Evolutionary conservation across 345 rosid species (phyloP), one percentile per base, ranked within the genome.

Genomic region (Rhizophora mangle): DNA sequence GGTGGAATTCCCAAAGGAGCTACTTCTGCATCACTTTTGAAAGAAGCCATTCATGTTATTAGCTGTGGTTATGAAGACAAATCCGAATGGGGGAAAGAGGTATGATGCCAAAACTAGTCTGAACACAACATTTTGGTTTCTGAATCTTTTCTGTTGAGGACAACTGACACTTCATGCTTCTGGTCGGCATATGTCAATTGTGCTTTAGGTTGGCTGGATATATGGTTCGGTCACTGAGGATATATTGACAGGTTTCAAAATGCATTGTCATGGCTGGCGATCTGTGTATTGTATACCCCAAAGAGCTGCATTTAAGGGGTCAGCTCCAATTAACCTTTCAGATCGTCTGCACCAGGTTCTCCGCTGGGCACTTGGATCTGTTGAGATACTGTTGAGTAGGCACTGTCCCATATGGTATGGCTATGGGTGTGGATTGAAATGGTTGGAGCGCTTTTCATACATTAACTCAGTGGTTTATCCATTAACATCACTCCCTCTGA

Each of bases 161-260:
- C 8, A 39, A 49, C 53, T 63, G 58, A 65, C 47, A 59, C 26
- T 63, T 39, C 54, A 63, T 36, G 26, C 24, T 58, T 56, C 30
- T 19, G 37, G 53, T 61, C 24, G 31, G 16, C 31, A 54, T 37
- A 46, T 60, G 6, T 20, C 31, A 4, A 5, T 37, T 22, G 15
- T 56, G 55, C 16, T 56, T 52, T 68, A 88, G 88, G 85, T 88
- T 68, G 93, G 93, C 53, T 86, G 93, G 93, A 88, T 88, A 51
- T 85, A 88, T 65, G 93, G 93, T n/a, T 87, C 92, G 8, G 90
- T 88, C n/a, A 86, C 93, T 0, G 93, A 86, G 71, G 91, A 88
- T 74, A 86, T 88, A 46, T 68, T 88, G 67, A 88, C 94, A 0
- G 94, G 94, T 30, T 88, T 86, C 84, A 88, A 86, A 77, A 88